Percentiles rank a stretch among this genome's conserved stretches.
These are phyloP conservation scores for Termitomyces sp. DNA, from an alignment of 768 basidiomycete genomes.

Conservation along the genomic window DNA sequence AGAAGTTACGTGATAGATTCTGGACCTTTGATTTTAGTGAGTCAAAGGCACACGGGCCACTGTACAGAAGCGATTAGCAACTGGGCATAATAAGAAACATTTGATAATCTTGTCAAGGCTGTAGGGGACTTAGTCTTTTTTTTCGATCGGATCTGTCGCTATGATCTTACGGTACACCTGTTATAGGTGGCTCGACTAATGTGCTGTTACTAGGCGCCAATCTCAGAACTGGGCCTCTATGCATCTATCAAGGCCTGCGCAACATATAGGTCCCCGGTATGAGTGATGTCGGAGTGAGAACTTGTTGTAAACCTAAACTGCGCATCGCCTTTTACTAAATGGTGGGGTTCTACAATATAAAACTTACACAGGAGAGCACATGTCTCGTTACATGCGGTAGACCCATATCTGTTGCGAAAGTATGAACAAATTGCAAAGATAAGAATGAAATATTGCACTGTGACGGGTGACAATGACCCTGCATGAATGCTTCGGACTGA, in stretches of 20 bases:
- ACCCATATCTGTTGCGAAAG: not conserved
- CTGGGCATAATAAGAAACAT: not conserved
- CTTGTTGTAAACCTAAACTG: not conserved
- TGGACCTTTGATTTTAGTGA: not conserved
- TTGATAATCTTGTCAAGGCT: not conserved
- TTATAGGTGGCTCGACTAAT: too few species aligned
- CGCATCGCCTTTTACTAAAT: not conserved
- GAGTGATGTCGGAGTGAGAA: not conserved
- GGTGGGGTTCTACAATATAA: not conserved
- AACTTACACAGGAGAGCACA: not conserved
- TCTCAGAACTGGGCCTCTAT: not conserved
- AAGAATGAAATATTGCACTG: not conserved
- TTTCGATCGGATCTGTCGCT: not conserved
- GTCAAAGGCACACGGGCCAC: not conserved
- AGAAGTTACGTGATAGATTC: not conserved
- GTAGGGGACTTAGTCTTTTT: not conserved
- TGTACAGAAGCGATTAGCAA: slow-evolving; percentile 3
- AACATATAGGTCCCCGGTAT: not conserved
- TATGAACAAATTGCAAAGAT: not conserved
- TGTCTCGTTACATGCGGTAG: not conserved
- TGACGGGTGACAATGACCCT: not conserved
- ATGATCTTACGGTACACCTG: not conserved
- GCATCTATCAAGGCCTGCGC: not conserved
- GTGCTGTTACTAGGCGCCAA: not conserved
- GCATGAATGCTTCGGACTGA: not conserved